These are phyloP conservation scores for Fraxinus paxiana DNA, from an alignment of 305 asterid genomes.

Conservation along the genomic window DNA sequence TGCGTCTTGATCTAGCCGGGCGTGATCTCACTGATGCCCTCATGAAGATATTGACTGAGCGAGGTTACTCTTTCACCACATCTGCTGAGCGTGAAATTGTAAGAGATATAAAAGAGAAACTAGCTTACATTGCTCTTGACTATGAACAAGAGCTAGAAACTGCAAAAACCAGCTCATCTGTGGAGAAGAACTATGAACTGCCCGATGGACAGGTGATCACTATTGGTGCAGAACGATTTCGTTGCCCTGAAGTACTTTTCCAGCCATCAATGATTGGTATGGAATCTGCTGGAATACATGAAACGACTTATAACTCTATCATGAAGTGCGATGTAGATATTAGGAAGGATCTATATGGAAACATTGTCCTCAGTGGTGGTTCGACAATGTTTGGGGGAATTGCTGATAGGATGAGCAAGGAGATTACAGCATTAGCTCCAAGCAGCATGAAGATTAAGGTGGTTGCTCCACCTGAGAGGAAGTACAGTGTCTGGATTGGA, in stretches of 20 bases:
- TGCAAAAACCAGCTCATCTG: slow-evolving; percentile 63
- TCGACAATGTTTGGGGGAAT: slow-evolving; percentile 53
- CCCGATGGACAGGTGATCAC: slow-evolving; percentile 87
- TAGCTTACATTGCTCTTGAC: slow-evolving; percentile 79
- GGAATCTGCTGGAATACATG: slow-evolving; percentile 84
- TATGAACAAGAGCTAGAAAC: slow-evolving; percentile 76
- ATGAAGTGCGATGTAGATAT: slow-evolving; percentile 71
- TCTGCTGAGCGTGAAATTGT: slow-evolving; percentile 76
- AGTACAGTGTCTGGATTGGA: slow-evolving; percentile 55
- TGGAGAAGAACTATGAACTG: slow-evolving; percentile 74
- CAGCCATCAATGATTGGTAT: slow-evolving; percentile 80
- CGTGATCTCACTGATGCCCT: slow-evolving; percentile 63
- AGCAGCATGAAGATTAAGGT: slow-evolving; percentile 63
- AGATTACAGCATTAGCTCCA: slow-evolving; percentile 52
- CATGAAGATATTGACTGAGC: slow-evolving; percentile 64
- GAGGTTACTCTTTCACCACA: slow-evolving; percentile 68
- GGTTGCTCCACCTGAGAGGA: slow-evolving; percentile 50
- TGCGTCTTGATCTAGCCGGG: slow-evolving; percentile 72
- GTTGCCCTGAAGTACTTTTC: slow-evolving; percentile 85
- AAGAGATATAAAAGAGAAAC: slow-evolving; percentile 71
- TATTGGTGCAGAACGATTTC: slow-evolving; percentile 66
- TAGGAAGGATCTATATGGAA: slow-evolving; percentile 70
- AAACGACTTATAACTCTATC: slow-evolving; percentile 64
- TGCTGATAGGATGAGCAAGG: slow-evolving; percentile 60
- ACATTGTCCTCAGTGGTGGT: slow-evolving; percentile 69